Percentiles rank a stretch among this genome's conserved stretches.
These are phyloP conservation scores for Neophaeococcomyces aloes DNA, from an alignment of 2,329 filamentous ascomycete species.

Conservation along the genomic window DNA sequence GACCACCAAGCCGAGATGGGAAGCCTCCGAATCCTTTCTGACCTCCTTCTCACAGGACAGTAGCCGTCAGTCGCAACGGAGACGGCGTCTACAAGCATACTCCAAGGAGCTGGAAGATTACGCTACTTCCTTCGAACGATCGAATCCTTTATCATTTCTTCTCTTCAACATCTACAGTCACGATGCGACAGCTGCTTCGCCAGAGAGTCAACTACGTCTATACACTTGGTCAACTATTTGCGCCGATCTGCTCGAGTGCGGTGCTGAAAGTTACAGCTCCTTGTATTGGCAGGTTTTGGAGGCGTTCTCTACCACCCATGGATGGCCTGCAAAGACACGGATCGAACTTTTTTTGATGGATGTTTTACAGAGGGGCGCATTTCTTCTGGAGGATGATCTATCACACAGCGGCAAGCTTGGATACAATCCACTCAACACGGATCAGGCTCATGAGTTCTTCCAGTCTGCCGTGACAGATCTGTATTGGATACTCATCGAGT, in stretches of 20 bases:
- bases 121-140: constrained; percentile 76
- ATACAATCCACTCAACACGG: constrained; percentile 63
- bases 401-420: constrained; percentile 24
- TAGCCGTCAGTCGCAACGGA: constrained; percentile 34
- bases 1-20: constrained; percentile 66
- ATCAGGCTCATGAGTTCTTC: constrained; percentile 80
- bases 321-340: constrained; percentile 81
- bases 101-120: constrained; percentile 62
- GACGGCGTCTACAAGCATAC: constrained; percentile 33
- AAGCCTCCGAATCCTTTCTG: constrained; percentile 73
- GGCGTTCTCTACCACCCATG: constrained; percentile 73
- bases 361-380: constrained; percentile 83
- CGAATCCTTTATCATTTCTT: constrained; percentile 73
- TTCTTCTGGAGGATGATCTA: constrained; percentile 40
- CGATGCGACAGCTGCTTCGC: constrained; percentile 68
- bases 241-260: constrained; percentile 68
- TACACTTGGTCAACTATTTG: constrained; percentile 83
- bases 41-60: constrained; percentile 51
- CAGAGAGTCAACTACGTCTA: constrained; percentile 67
- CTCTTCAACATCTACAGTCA: constrained; percentile 85
- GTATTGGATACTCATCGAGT: constrained; percentile 77
- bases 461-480: constrained; percentile 67
- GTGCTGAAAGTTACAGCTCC: constrained; percentile 64
- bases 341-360: constrained; percentile 94
- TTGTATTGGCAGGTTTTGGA: constrained; percentile 77